A percentile compares a stretch with the other conserved stretches of the same genome.
These are phyloP conservation scores for Monascus ruber DNA, from an alignment of 2,329 filamentous ascomycete genomes.

Conservation along the genomic window DNA sequence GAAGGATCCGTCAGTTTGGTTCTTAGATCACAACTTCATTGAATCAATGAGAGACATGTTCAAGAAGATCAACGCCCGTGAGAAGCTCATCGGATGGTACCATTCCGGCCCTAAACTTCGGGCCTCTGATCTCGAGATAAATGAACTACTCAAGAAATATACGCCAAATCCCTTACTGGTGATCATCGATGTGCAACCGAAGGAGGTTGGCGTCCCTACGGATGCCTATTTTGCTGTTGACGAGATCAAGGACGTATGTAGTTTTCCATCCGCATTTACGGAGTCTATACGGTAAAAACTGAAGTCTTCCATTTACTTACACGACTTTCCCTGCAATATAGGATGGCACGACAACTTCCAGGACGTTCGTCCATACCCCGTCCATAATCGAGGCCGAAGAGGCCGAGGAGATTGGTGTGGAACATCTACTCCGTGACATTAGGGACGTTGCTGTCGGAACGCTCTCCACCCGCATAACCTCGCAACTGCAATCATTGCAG, in stretches of 20 bases:
- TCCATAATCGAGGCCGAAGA: conserved; percentile 98
- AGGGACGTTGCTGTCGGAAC: conserved; percentile 96
- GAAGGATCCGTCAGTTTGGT: conserved; percentile 97
- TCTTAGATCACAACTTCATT: conserved; percentile 97
- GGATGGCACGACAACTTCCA: conserved; percentile 93
- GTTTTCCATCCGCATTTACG: conserved; percentile 1
- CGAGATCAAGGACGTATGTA: conserved; percentile 93
- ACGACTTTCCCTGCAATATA: conserved; percentile 25
- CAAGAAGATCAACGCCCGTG: conserved; percentile 98
- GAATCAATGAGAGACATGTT: conserved; percentile 99
- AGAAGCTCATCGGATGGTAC: conserved; percentile 99
- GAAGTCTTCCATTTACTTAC: background rate
- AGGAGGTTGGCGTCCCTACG: conserved; percentile 93
- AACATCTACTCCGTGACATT: conserved; percentile 94
- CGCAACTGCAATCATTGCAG: conserved; percentile 93
- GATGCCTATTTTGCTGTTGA: conserved; percentile 99
- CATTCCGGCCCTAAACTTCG: conserved; percentile 95
- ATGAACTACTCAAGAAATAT: conserved; percentile 98
- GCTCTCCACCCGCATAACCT: conserved; percentile 90
- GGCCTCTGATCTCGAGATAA: conserved; percentile 95
- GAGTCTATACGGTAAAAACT: background rate
- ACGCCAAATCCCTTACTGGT: conserved; percentile 91
- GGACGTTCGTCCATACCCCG: conserved; percentile 96
- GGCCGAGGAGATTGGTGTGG: conserved; percentile 96
- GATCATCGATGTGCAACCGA: conserved; percentile 96